phyloP scores from a whole-genome alignment of 768 basidiomycete genomes.

The Kwoniella mangroviensis region DNA sequence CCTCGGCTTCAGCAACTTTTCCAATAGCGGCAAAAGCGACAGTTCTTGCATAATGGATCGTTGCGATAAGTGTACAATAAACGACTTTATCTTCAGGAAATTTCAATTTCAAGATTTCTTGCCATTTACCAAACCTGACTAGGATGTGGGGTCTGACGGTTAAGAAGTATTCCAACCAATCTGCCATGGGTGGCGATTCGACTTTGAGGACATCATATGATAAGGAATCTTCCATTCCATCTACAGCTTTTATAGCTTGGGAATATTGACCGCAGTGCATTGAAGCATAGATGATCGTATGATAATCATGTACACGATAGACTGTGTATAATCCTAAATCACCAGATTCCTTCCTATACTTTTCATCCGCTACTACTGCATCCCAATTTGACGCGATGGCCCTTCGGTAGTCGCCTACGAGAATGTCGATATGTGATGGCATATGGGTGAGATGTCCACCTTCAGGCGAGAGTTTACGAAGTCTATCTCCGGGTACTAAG shows the following conservation, averaged over 20 bases:
- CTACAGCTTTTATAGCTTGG: constrained; percentile 32
- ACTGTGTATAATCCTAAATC: constrained; percentile 37
- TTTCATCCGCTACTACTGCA: constrained; percentile 40
- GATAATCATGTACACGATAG: constrained; percentile 45
- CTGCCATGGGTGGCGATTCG: constrained; percentile 29
- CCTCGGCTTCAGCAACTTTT: constrained; percentile 29
- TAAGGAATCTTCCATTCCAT: constrained; percentile 34
- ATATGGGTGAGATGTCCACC: constrained; percentile 50
- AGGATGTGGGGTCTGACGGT: constrained; percentile 36
- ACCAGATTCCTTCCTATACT: constrained; percentile 25
- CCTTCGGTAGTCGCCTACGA: constrained; percentile 50
- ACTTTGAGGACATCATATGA: constrained; percentile 20
- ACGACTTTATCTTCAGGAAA: constrained; percentile 26
- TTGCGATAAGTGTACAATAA: constrained; percentile 36
- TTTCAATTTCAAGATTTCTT: constrained; percentile 32
- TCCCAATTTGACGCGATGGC: constrained; percentile 40
- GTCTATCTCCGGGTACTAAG: constrained; percentile 34
- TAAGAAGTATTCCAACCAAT: constrained; percentile 34
- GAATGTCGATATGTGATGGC: constrained; percentile 51
- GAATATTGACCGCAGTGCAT: constrained; percentile 46
- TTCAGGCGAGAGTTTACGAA: constrained; percentile 44
- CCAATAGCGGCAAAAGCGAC: constrained; percentile 40
- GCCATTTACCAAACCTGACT: constrained; percentile 50
- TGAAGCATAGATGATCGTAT: constrained; percentile 44
- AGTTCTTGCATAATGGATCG: constrained; percentile 37